These are phyloP conservation scores for Acephala macrosclerotiorum DNA, from an alignment of 2,329 filamentous ascomycete genomes.

Conservation along the genomic window DNA sequence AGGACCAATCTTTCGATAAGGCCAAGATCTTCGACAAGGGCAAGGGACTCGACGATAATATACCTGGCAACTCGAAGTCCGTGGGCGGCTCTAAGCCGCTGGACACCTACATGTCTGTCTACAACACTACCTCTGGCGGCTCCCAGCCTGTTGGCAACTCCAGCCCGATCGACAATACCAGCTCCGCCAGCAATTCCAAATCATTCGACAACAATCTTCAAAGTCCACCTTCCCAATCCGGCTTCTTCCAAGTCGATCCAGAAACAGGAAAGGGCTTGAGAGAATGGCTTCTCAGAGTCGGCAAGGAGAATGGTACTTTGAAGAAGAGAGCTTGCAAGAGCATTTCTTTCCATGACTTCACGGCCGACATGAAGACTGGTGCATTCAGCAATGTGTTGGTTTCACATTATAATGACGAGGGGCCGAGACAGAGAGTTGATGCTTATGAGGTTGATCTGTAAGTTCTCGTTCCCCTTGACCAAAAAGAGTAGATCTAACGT, in stretches of 20 bases:
- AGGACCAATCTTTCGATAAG: too few relatives aligned
- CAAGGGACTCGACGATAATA: too few relatives aligned
- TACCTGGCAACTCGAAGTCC: too few relatives aligned
- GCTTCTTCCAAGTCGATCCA: conserved; percentile 29
- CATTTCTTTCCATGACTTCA: conserved; percentile 41
- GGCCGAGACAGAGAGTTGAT: conserved; percentile 28
- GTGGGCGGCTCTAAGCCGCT: too few relatives aligned
- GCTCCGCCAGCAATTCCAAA: background rate
- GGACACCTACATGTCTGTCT: too few relatives aligned
- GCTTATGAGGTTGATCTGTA: conserved; percentile 41
- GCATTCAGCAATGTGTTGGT: conserved; percentile 31
- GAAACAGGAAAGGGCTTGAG: conserved; percentile 39
- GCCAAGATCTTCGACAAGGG: too few relatives aligned
- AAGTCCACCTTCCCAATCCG: background rate
- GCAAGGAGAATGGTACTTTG: conserved; percentile 26
- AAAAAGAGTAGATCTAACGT: background rate
- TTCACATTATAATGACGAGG: conserved; percentile 29
- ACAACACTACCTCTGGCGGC: too few relatives aligned
- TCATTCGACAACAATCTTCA: background rate
- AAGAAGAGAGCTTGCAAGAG: conserved; percentile 33
- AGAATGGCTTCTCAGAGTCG: conserved; percentile 36
- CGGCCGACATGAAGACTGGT: conserved; percentile 32
- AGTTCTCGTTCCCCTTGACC: conserved; percentile 19
- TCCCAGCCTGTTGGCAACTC: too few relatives aligned
- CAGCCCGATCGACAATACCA: too few relatives aligned